A percentile compares a stretch with the other conserved stretches of the same genome.
Evolutionary conservation across 441 rosid species (phyloP).

Genomic region (Brassica balearica): DNA sequence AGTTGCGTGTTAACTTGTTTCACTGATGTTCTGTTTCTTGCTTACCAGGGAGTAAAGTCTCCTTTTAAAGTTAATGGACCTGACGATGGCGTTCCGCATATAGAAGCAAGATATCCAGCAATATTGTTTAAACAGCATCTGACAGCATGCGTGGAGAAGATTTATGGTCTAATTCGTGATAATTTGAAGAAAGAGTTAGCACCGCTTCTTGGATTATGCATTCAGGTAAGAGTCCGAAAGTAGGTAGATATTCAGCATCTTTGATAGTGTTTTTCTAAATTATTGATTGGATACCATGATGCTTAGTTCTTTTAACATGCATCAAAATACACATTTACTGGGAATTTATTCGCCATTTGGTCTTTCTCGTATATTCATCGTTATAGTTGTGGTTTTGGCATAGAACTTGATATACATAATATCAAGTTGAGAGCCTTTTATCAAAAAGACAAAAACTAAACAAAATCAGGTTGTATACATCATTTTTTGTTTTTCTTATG

Average conservation of each 20-base stretch:
- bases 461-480: background rate
- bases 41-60: slow-evolving; percentile 53
- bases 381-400: background rate
- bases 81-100: slow-evolving; percentile 77
- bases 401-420: background rate
- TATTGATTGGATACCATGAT: background rate
- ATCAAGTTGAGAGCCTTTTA: background rate
- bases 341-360: background rate
- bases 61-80: slow-evolving; percentile 75
- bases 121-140: slow-evolving; percentile 93
- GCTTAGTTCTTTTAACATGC: slow-evolving; percentile 2
- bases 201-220: slow-evolving; percentile 9
- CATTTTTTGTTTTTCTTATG: slow-evolving; percentile 15
- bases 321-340: background rate
- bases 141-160: slow-evolving; percentile 58
- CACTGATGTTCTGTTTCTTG: slow-evolving; percentile 4
- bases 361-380: background rate
- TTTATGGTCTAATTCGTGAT: slow-evolving; percentile 3
- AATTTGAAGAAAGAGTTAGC: slow-evolving; percentile 5
- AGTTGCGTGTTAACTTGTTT: background rate
- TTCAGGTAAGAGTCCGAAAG: slow-evolving; percentile 4
- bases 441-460: background rate
- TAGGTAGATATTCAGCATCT: background rate
- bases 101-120: slow-evolving; percentile 98
- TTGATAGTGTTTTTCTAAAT: background rate